phyloP scores from a whole-genome alignment of 345 rosid genomes.

The Populus pruinosa region DNA sequence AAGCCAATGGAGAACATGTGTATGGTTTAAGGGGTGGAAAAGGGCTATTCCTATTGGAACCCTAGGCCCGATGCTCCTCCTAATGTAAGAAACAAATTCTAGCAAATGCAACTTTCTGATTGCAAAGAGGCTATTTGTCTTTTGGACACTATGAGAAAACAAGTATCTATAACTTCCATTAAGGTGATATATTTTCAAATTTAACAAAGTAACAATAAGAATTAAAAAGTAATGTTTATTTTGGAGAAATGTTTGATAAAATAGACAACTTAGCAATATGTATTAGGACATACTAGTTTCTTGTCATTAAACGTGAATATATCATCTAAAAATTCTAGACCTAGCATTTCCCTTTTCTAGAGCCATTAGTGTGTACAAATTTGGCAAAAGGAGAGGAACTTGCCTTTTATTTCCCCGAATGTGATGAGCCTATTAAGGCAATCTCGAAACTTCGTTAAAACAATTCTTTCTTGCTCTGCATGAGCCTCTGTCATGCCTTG shows the following conservation, averaged over 20 bases:
- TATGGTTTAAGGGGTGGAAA: not conserved
- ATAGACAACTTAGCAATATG: not conserved
- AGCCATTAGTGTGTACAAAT: not conserved
- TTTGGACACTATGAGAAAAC: not conserved
- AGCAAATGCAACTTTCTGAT: not conserved
- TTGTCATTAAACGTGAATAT: not conserved
- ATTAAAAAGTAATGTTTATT: not conserved
- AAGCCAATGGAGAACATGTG: not conserved
- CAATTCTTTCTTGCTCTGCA: slow-evolving; percentile 78
- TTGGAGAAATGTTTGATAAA: not conserved
- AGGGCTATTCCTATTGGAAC: not conserved
- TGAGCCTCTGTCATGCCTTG: slow-evolving; percentile 59
- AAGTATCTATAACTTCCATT: not conserved
- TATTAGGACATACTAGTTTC: not conserved
- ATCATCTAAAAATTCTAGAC: not conserved
- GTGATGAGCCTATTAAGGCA: slow-evolving; percentile 83
- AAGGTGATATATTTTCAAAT: not conserved
- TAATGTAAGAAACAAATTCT: not conserved
- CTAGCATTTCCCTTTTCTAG: not conserved
- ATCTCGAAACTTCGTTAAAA: slow-evolving; percentile 75
- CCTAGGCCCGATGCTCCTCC: not conserved
- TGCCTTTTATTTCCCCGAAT: slow-evolving; percentile 82
- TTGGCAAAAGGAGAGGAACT: slow-evolving; percentile 20
- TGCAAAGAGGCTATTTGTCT: not conserved
- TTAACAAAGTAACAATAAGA: not conserved